Conservation (phyloP, 768 basidiomycete species). For the Crassisporium funariophilum region DNA sequence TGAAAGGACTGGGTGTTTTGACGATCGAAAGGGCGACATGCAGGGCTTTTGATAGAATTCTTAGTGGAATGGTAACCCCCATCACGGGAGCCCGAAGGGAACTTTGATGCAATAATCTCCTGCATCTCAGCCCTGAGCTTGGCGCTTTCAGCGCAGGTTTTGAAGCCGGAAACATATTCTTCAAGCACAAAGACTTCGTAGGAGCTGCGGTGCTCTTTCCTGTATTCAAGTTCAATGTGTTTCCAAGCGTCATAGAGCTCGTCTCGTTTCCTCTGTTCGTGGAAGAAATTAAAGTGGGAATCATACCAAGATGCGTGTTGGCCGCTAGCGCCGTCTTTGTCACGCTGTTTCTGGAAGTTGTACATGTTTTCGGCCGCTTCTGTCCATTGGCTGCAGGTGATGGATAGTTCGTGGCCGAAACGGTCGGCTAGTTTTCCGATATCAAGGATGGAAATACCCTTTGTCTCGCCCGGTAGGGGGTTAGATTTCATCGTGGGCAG, state of each 20-base stretch:
- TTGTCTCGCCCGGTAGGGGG: slow-evolving; percentile 1
- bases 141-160: background rate
- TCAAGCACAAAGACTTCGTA: background rate
- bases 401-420: background rate
- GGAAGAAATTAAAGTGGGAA: slow-evolving; percentile 12
- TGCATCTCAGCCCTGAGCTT: background rate
- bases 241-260: slow-evolving; percentile 1
- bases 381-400: slow-evolving; percentile 7
- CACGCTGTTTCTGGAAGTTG: background rate
- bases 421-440: background rate
- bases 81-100: too few relatives aligned
- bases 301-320: background rate
- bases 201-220: background rate
- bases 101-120: background rate
- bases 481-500: slow-evolving; percentile 1
- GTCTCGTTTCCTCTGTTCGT: background rate
- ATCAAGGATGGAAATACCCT: background rate
- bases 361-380: slow-evolving; percentile 6
- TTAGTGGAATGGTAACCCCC: too few relatives aligned
- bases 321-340: background rate
- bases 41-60: background rate
- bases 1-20: background rate
- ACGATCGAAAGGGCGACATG: background rate
- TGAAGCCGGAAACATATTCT: background rate
- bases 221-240: slow-evolving; percentile 4